Base-by-base conservation (phyloP, 331 rosid genomes). In the Pyracantha coccinea region DNA sequence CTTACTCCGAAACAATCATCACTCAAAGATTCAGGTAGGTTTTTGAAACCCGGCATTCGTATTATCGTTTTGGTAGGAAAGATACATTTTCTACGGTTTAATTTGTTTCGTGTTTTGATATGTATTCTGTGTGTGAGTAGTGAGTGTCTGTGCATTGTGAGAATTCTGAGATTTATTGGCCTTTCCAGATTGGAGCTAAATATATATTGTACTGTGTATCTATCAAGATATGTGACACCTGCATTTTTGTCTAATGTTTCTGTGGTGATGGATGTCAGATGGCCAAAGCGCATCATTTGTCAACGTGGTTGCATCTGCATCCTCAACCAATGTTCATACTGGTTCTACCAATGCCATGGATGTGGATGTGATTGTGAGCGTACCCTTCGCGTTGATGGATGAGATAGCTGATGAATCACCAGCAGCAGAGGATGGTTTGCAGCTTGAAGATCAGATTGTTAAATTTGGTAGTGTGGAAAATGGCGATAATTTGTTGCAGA, bases 371-470 rank as follows among this genome's bases (percentile, higher is more conserved):
- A 66, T 80, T 54, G 83, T 81, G 7, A 84, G 80, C 21, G 71
- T 89, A 74, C 96, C 99, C 23, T 95, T 86, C 78, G 99, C 92
- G 21, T 77, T 95, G 89, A 91, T 92, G 60, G 99, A 92, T 63
- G 99, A 92, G 85, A 89, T 95, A 78, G 62, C 92, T 4, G 93
- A 90, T 84, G 88, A 86, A 59, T 95, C 99, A 2, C 97, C 97
- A 15, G 96, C 97, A 27, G 97, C 89, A n/a, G 97, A 87, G 81
- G 97, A 88, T 85, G 97, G 97, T 47, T 85, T 95, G 57, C 97
- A 90, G 68, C 89, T 95, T 71, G 97, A 96, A 55, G 97, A 95
- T 79, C 99, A 88, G 86, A 91, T 95, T 82, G 71, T 90, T 84
- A 92, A 89, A 80, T 88, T 89, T 78, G 97, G 96, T 64, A 75